Base-by-base conservation (phyloP, 2,329 filamentous ascomycete genomes). In the Cordyceps farinosa region DNA sequence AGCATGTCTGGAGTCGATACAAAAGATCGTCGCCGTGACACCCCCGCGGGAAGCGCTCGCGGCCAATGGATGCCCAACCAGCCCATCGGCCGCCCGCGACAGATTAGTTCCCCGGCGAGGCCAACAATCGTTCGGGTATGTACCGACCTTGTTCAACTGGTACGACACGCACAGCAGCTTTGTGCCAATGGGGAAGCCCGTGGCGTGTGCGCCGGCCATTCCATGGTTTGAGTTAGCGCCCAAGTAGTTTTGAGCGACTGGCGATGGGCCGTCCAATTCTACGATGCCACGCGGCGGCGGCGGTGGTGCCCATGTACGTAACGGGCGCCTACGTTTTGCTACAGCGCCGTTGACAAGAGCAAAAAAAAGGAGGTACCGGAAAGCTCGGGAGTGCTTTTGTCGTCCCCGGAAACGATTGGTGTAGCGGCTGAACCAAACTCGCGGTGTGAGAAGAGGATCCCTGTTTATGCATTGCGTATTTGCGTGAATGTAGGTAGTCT, bases 371-470 rank as follows among this genome's bases (percentile, higher is more conserved):
- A 36, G 42, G 32, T 3, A 5, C 44, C 57, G 57, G 57, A 52
- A 52, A 51, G 57, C 57, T 60, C 57, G 57, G 57, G 32, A 45
- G 17, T 22, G 38, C 40, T 48, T 30, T 51, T 5, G 13, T 15
- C 29, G 5, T 27, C 27, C 22, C n/a, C 22, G 22, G 56, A n/a
- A 30, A 6, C 32, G 15, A 29, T n/a, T 22, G 9, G 22, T 48
- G 32, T 9, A 38, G 54, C 40, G 42, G 54, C 30, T 57, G n/a
- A 4, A 42, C 34, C 45, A 11, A 36, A 52, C 47, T 51, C 32
- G 48, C 58, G 58, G 58, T 53, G 58, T 40, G 47, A 51, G 56
- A 40, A 30, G 27, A 40, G 45, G 32, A 32, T 48, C 55, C 32
- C 38, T 17, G 29, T 48, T 58, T 29, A 59, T 40, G 56, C 44